Percentiles rank a stretch among this genome's conserved stretches.
Evolutionary conservation across 2,329 filamentous ascomycete genomes (phyloP).

Genomic region (Fusarium austroafricanum): DNA sequence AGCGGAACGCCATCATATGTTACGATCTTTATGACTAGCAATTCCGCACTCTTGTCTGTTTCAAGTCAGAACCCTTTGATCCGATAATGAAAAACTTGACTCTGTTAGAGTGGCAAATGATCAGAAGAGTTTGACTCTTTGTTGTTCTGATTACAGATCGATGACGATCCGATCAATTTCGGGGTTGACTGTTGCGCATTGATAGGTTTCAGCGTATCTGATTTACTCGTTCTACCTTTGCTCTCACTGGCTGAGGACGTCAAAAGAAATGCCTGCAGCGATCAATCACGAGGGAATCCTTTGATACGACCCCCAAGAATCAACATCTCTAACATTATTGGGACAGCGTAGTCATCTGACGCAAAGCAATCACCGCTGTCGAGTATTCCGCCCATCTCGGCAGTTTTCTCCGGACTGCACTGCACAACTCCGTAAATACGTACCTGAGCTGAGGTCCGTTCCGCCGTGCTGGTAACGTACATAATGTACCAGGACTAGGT

Average conservation of each 20-base stretch:
- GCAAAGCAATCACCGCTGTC: slow-evolving; percentile 7
- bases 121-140: neutral
- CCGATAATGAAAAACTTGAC: slow-evolving; percentile 12
- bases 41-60: slow-evolving; percentile 11
- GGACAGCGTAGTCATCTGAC: slow-evolving; percentile 36
- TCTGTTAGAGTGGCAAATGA: slow-evolving; percentile 22
- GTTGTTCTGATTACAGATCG: slow-evolving; percentile 7
- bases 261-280: slow-evolving; percentile 33
- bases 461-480: slow-evolving; percentile 42
- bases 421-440: neutral
- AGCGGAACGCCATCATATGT: slow-evolving; percentile 21
- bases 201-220: slow-evolving; percentile 3
- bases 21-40: slow-evolving; percentile 24
- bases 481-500: too few species aligned
- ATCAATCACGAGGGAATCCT: slow-evolving; percentile 31
- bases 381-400: slow-evolving; percentile 37
- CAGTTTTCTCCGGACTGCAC: slow-evolving; percentile 34
- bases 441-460: slow-evolving; percentile 28
- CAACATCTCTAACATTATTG: slow-evolving; percentile 5
- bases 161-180: slow-evolving; percentile 1
- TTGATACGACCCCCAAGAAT: slow-evolving; percentile 34
- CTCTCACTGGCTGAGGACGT: neutral
- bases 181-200: neutral
- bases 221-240: neutral
- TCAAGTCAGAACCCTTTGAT: slow-evolving; percentile 14